phyloP scores from a whole-genome alignment of 2,329 filamentous ascomycete genomes.

The Endothia cerciana region DNA sequence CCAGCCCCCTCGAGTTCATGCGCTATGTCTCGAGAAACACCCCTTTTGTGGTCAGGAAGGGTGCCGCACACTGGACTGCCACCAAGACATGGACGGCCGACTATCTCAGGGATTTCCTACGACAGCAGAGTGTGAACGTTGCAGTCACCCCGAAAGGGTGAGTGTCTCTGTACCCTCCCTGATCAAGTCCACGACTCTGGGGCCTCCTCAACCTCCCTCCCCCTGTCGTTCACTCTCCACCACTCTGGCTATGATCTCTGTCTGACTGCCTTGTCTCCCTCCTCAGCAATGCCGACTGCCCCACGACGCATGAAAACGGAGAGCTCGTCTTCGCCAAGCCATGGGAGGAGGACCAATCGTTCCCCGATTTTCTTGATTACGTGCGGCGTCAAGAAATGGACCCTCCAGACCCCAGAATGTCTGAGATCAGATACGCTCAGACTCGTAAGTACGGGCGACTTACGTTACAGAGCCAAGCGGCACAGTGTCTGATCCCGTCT shows the following conservation, averaged over 20 bases:
- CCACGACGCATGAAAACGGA: slow-evolving; percentile 43
- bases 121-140: slow-evolving; percentile 67
- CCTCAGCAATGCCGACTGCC: slow-evolving; percentile 55
- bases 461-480: background rate
- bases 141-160: slow-evolving; percentile 76
- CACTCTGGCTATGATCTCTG: background rate
- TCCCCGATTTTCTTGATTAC: slow-evolving; percentile 64
- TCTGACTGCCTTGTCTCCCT: slow-evolving; percentile 10
- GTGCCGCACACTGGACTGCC: slow-evolving; percentile 66
- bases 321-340: slow-evolving; percentile 70
- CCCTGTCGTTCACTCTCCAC: background rate
- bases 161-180: slow-evolving; percentile 33
- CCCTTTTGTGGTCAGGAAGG: slow-evolving; percentile 72
- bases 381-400: slow-evolving; percentile 61
- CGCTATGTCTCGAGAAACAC: slow-evolving; percentile 74
- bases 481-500: slow-evolving; percentile 4
- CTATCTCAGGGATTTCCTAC: slow-evolving; percentile 61
- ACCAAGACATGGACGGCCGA: slow-evolving; percentile 63
- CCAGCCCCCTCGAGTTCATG: slow-evolving; percentile 80
- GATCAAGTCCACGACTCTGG: background rate
- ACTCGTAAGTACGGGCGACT: slow-evolving; percentile 63
- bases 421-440: slow-evolving; percentile 72
- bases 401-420: slow-evolving; percentile 32
- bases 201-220: background rate
- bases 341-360: slow-evolving; percentile 66